These are phyloP conservation scores for Punica granatum DNA, from an alignment of 345 rosid species.

Conservation along the genomic window DNA sequence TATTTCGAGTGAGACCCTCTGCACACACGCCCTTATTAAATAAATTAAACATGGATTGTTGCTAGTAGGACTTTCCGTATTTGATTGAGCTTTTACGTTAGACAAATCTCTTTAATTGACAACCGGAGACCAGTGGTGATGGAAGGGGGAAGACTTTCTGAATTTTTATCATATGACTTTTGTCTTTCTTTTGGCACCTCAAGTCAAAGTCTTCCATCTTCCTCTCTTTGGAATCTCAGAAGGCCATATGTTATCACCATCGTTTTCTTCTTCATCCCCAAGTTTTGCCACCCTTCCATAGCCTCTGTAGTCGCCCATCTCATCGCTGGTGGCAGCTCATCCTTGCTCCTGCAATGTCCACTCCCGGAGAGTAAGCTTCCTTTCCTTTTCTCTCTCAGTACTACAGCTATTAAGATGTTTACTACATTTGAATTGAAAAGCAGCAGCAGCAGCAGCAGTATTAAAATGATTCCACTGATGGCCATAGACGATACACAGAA, in stretches of 20 bases:
- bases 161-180: no score
- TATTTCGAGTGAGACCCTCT: no score
- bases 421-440: not conserved
- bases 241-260: not conserved
- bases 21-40: no score
- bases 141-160: not conserved
- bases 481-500: not conserved
- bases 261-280: no score
- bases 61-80: no score
- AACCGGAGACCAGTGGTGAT: no score
- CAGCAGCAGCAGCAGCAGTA: not conserved
- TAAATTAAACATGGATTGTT: no score
- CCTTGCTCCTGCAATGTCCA: constrained; percentile 29
- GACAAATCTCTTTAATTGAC: no score
- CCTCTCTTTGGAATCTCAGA: not conserved
- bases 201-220: not conserved
- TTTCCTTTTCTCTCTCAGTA: constrained; percentile 13
- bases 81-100: no score
- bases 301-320: not conserved
- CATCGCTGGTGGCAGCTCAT: not conserved
- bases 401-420: not conserved
- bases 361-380: constrained; percentile 47
- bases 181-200: not conserved
- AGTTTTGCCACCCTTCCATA: no score
- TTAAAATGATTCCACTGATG: not conserved